Base-by-base conservation (phyloP, 805 yeast genomes). In the Wickerhamiella slavikovae region DNA sequence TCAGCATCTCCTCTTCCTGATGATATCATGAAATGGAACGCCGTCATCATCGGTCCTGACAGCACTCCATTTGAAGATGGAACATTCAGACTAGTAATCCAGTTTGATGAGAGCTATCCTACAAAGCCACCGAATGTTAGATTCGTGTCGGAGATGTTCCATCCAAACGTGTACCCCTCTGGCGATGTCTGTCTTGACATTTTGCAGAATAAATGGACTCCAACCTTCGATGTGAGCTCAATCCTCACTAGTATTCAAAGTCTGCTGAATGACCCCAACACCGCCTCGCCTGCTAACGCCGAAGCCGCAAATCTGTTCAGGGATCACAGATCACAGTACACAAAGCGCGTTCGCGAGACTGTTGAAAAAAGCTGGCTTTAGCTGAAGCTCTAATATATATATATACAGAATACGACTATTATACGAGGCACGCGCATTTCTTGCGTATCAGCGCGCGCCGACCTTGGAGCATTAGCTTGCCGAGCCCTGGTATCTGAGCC, bases 41-140 rank as follows among this genome's bases (percentile, higher is more conserved):
- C 95, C 0, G 93, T 89, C 35, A 89, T 89, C 37, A 83, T 89
- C 33, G 98, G 98, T 0, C 98, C 98, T 1, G 72, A 85, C 16
- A 95, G 82, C 39, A 89, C 98, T 1, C 96, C 98, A 3, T 89
- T 80, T 48, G 98, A 89, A 51, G 98, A 89, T 48, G 98, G 98
- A 10, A 89, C 96, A 0, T 89, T 89, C 54, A 65, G 92, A 35
- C 60, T 89, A 36, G 63, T 71, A 31, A 53, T 89, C 41, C 85
- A 78, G 43, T 89, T 89, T 49, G 94, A 82, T 49, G 98, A 89
- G 55, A 94, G 82, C 47, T 89, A 89, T 46, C 98, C 98, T 3
- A 83, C 85, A 45, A 89, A 89, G 46, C 96, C 98, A 15, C 98
- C 98, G 2, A 60, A 66, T 33, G 98, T 89, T 26, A 75, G 78